A percentile compares a stretch with the other conserved stretches of the same genome.
Evolutionary conservation across 75 land plant genomes (phyloP).

Genomic region (Sequoia sempervirens): DNA sequence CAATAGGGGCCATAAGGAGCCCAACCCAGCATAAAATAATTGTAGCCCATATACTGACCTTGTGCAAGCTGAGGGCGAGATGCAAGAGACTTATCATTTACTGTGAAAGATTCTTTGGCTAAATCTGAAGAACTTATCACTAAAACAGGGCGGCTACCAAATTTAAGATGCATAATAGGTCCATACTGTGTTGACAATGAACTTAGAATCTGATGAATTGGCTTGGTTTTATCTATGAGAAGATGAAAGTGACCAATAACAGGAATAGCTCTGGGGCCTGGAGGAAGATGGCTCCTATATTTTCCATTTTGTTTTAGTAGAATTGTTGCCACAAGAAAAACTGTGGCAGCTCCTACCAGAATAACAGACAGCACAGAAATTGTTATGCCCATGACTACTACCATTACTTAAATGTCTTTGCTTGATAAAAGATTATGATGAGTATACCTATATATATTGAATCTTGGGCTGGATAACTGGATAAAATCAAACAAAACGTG

Average conservation of each 20-base stretch:
- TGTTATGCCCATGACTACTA: background rate
- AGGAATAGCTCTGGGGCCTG: background rate
- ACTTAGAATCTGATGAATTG: background rate
- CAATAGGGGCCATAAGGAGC: constrained; percentile 31
- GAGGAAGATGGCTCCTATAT: background rate
- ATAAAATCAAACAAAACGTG: too few relatives aligned
- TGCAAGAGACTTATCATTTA: constrained; percentile 28
- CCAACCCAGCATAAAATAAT: constrained; percentile 24
- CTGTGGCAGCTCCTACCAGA: background rate
- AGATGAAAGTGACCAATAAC: constrained; percentile 7
- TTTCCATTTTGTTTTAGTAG: background rate
- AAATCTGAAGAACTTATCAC: constrained; percentile 25
- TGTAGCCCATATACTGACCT: constrained; percentile 10
- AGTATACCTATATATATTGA: too few relatives aligned
- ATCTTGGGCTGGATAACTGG: too few relatives aligned
- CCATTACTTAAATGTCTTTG: background rate
- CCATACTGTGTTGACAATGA: background rate
- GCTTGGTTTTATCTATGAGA: background rate
- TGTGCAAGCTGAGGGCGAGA: constrained; percentile 6
- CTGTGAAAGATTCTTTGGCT: constrained; percentile 26
- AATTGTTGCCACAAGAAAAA: background rate
- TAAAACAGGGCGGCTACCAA: constrained; percentile 11
- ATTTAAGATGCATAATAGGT: constrained; percentile 2
- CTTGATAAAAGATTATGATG: too few relatives aligned
- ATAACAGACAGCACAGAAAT: background rate